These are phyloP conservation scores for Saussurea involucrata DNA, from an alignment of 129 eudicot genomes.

Conservation along the genomic window DNA sequence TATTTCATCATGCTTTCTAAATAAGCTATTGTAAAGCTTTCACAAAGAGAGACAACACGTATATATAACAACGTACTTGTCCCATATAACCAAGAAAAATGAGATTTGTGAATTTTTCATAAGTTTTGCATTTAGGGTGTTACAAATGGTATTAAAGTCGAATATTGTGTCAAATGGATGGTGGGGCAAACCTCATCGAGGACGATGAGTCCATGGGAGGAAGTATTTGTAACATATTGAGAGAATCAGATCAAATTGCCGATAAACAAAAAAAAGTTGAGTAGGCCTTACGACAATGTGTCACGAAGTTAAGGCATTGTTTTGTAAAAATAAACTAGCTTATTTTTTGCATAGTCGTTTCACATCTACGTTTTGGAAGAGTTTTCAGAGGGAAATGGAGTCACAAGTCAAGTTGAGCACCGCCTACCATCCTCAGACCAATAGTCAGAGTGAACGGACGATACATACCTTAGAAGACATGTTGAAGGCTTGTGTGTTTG, in stretches of 20 bases:
- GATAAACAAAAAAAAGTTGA: neutral
- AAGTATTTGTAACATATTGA: neutral
- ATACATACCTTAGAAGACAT: no score
- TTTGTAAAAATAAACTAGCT: no score
- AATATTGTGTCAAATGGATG: neutral
- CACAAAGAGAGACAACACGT: neutral
- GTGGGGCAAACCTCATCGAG: neutral
- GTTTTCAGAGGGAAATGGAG: no score
- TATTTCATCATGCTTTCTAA: no score
- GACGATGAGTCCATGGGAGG: neutral
- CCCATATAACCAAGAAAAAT: neutral
- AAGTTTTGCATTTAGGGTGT: neutral
- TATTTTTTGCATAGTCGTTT: no score
- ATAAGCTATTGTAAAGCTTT: neutral
- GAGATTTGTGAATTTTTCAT: neutral
- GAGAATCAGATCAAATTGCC: neutral
- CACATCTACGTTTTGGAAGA: no score
- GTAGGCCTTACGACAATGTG: neutral
- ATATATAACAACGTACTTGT: no score
- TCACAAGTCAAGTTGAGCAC: no score
- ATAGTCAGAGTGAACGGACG: no score
- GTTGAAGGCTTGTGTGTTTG: no score
- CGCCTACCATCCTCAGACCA: no score
- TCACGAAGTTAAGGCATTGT: neutral
- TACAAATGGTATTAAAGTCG: neutral